A percentile compares a stretch with the other conserved stretches of the same genome.
Conservation (phyloP, 169 alveolate genomes). For the Cyclospora cayetanensis region DNA sequence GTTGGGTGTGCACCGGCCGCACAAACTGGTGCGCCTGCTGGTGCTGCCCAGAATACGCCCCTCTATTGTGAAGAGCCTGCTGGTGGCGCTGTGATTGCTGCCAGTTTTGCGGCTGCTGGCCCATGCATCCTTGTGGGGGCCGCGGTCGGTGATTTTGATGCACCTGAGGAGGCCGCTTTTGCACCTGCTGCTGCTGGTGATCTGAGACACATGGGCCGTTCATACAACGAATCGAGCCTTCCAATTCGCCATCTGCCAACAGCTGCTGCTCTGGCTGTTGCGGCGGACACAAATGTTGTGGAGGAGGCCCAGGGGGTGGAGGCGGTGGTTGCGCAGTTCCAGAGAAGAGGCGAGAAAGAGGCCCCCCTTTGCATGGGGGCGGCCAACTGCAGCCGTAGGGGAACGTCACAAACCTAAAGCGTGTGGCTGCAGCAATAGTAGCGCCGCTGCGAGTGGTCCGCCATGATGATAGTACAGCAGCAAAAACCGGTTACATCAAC, state of each 20-base stretch:
- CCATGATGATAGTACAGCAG: background rate
- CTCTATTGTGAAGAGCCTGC: background rate
- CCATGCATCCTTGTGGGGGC: background rate
- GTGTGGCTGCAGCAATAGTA: background rate
- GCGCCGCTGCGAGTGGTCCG: background rate
- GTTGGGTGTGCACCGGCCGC: background rate
- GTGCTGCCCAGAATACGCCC: background rate
- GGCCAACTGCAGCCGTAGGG: constrained; percentile 19
- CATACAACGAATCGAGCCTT: no score
- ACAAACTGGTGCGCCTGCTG: background rate
- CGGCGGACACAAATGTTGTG: background rate
- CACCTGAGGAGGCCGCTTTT: background rate
- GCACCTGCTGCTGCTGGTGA: constrained; percentile 3
- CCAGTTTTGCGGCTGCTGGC: background rate
- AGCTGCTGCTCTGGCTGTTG: constrained; percentile 12
- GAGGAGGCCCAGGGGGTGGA: background rate
- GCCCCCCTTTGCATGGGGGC: background rate
- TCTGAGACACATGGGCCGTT: background rate
- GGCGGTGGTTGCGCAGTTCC: background rate
- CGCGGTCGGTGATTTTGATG: background rate
- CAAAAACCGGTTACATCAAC: background rate
- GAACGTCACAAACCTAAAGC: background rate
- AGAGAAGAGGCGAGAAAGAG: background rate
- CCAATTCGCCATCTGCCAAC: background rate
- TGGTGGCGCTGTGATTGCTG: background rate